Evolutionary conservation across 176 grass and related monocot species (phyloP).

Genomic region (Alopecurus myosuroides): DNA sequence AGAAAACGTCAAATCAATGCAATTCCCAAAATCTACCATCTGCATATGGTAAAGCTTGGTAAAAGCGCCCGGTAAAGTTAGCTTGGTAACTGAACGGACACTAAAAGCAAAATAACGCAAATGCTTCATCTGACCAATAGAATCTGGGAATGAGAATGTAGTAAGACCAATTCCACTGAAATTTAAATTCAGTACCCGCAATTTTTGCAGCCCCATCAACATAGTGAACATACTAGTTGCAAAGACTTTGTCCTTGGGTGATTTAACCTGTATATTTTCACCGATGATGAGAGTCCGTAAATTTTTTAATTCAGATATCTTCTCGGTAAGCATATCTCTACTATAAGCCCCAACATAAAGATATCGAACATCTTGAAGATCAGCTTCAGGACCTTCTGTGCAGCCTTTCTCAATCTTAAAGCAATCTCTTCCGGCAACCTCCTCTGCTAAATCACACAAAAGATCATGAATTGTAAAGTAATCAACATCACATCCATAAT

Average conservation of each 20-base stretch:
- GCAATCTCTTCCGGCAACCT: constrained; percentile 14
- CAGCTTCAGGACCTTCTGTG: not conserved
- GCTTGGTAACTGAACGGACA: too few relatives aligned
- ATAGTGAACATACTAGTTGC: not conserved
- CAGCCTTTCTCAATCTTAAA: not conserved
- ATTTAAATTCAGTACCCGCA: not conserved
- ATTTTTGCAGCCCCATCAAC: not conserved
- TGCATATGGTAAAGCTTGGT: not conserved
- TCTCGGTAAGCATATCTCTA: not conserved
- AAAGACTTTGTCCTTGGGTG: not conserved
- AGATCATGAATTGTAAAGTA: constrained; percentile 30
- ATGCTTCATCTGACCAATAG: too few relatives aligned
- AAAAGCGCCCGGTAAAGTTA: not conserved
- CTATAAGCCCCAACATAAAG: not conserved
- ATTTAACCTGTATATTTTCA: fast-evolving
- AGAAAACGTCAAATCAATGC: too few relatives aligned
- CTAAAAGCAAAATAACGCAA: too few relatives aligned
- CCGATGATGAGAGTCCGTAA: not conserved
- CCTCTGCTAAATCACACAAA: constrained; percentile 6
- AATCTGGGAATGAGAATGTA: too few relatives aligned
- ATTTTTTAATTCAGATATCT: not conserved
- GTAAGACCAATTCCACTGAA: too few relatives aligned
- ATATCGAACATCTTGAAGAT: not conserved
- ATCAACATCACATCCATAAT: too few relatives aligned
- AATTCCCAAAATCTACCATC: not conserved